Evolutionary conservation across 148 eudicot species (phyloP).

Genomic region (Oxyria digyna): DNA sequence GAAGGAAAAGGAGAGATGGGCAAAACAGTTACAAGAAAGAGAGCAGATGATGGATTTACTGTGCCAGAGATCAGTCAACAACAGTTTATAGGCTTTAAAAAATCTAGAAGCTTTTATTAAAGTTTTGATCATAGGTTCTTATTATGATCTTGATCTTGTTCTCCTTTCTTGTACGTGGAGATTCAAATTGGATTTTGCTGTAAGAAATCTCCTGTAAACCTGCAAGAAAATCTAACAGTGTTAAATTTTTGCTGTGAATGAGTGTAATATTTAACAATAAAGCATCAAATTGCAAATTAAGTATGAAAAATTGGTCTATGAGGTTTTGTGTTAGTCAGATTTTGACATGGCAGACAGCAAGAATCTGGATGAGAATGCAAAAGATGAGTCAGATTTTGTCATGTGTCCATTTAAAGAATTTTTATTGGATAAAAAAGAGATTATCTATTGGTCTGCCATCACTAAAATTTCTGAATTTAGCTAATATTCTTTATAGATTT

Average conservation of each 20-base stretch:
- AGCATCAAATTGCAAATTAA: neutral
- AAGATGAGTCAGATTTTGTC: neutral
- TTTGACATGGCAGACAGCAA: constrained; percentile 1
- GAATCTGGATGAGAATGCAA: neutral
- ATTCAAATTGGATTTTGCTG: neutral
- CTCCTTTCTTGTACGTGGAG: neutral
- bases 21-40: neutral
- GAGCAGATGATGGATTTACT: neutral
- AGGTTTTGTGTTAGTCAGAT: neutral
- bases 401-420: neutral
- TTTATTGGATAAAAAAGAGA: neutral
- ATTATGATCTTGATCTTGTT: neutral
- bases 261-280: neutral
- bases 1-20: constrained; percentile 9
- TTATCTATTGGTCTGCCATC: neutral
- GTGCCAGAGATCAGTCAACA: constrained; percentile 7
- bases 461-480: neutral
- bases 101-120: constrained; percentile 5
- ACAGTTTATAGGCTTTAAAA: neutral
- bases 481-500: neutral
- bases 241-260: neutral
- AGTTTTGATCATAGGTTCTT: neutral
- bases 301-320: neutral
- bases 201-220: no score
- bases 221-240: neutral